phyloP scores from a whole-genome alignment of 176 grass and related monocot genomes.

The Pontederia crassipes region DNA sequence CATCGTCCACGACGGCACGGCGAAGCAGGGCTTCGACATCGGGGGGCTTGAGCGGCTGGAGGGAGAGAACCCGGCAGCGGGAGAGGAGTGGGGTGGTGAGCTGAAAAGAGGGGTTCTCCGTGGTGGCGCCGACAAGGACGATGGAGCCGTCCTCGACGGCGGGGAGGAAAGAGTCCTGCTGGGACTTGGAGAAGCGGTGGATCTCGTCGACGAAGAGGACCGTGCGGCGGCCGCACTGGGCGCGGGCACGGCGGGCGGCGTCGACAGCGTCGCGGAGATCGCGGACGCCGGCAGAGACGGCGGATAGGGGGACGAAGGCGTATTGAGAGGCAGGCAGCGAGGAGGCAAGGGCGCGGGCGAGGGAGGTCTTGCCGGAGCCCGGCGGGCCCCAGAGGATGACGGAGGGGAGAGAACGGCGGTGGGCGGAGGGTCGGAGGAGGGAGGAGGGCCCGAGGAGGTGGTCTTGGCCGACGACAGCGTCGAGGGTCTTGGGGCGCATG shows the following conservation, averaged over 20 bases:
- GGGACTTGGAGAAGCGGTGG: constrained; percentile 34
- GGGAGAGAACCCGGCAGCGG: constrained; percentile 31
- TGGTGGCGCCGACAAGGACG: constrained; percentile 28
- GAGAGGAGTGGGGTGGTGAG: constrained; percentile 41
- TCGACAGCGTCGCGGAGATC: constrained; percentile 32
- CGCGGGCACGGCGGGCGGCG: neutral
- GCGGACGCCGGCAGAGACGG: constrained; percentile 27
- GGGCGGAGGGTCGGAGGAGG: constrained; percentile 14
- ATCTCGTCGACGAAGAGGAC: constrained; percentile 46
- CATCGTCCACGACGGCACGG: constrained; percentile 23
- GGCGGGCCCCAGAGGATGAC: constrained; percentile 43
- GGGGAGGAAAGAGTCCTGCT: constrained; percentile 41
- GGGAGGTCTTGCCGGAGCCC: constrained; percentile 37
- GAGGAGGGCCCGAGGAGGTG: constrained; percentile 30
- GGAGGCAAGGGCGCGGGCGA: constrained; percentile 27
- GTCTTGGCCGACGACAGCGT: constrained; percentile 30
- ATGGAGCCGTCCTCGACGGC: constrained; percentile 36
- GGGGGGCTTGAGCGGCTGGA: constrained; percentile 22
- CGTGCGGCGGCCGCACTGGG: constrained; percentile 5
- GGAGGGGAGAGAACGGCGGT: constrained; percentile 9
- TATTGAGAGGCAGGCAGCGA: constrained; percentile 14
- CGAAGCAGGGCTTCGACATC: constrained; percentile 19
- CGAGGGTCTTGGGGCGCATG: constrained; percentile 30
- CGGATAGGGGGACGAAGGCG: constrained; percentile 26
- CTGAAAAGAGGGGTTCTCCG: constrained; percentile 45